Evolutionary conservation across 2,329 filamentous ascomycete species (phyloP).

Genomic region (Verticillium tricorpus): DNA sequence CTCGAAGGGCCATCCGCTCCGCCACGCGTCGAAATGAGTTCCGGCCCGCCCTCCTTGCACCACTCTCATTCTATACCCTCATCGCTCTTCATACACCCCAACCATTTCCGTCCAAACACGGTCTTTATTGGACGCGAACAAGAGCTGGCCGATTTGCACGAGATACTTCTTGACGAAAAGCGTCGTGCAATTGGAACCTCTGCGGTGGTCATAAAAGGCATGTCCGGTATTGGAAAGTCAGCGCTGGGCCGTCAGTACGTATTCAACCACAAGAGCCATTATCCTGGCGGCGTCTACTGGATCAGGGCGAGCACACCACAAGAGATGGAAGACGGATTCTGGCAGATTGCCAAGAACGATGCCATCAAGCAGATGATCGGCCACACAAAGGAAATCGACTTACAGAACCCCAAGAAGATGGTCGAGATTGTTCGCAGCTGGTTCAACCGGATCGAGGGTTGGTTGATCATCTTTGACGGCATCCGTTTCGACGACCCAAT

Average conservation of each 20-base stretch:
- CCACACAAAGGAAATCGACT: constrained; percentile 26
- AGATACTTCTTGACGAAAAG: constrained; percentile 52
- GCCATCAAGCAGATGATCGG: constrained; percentile 39
- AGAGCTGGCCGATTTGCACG: constrained; percentile 54
- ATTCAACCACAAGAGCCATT: constrained; percentile 53
- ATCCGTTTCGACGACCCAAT: constrained; percentile 56
- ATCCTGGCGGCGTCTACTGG: constrained; percentile 67
- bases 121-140: constrained; percentile 57
- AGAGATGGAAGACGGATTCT: constrained; percentile 58
- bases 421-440: constrained; percentile 55
- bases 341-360: constrained; percentile 59
- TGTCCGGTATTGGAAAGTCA: constrained; percentile 64
- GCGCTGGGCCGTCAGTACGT: constrained; percentile 66
- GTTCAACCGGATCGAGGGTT: constrained; percentile 57
- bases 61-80: background rate
- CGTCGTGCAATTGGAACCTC: constrained; percentile 53
- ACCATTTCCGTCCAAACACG: constrained; percentile 58
- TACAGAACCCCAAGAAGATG: constrained; percentile 38
- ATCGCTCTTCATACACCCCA: constrained; percentile 39
- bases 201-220: constrained; percentile 59
- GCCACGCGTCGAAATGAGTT: background rate
- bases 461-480: constrained; percentile 65
- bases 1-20: background rate
- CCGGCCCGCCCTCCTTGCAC: background rate
- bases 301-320: constrained; percentile 56